phyloP scores from a whole-genome alignment of 2,329 filamentous ascomycete species.

The Monosporascus sp. region DNA sequence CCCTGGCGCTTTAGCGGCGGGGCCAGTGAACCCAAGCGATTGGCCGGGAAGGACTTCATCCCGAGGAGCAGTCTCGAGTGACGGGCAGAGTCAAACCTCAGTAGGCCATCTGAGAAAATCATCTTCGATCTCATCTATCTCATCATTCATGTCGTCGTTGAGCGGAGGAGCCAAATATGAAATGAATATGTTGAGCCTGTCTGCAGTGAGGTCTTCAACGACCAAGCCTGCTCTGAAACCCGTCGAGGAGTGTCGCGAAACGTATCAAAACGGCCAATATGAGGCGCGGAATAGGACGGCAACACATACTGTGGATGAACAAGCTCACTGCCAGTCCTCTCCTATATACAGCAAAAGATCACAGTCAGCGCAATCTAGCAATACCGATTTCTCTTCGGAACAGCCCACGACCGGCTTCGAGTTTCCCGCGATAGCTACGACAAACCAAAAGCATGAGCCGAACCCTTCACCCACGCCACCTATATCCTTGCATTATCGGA shows the following conservation, averaged over 20 bases:
- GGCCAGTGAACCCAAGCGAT: neutral
- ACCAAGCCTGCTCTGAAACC: neutral
- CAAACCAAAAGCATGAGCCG: neutral
- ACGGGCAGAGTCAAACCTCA: neutral
- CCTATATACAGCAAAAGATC: neutral
- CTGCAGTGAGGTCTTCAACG: neutral
- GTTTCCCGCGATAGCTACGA: neutral
- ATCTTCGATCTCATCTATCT: neutral
- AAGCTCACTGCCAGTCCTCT: neutral
- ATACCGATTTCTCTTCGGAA: neutral
- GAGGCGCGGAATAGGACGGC: neutral
- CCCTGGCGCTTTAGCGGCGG: conserved; percentile 2
- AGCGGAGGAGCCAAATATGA: neutral
- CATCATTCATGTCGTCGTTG: neutral
- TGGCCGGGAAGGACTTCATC: conserved; percentile 18
- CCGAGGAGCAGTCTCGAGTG: conserved; percentile 3
- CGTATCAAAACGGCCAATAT: neutral
- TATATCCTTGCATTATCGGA: neutral
- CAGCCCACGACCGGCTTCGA: neutral
- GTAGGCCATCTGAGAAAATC: neutral
- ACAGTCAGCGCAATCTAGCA: neutral
- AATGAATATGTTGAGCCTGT: neutral
- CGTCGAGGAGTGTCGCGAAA: neutral
- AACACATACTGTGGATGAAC: neutral
- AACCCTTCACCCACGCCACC: neutral